Evolutionary conservation across 1,284 basidiomycete species (phyloP).

Genomic region (Apiotrichum gracile): DNA sequence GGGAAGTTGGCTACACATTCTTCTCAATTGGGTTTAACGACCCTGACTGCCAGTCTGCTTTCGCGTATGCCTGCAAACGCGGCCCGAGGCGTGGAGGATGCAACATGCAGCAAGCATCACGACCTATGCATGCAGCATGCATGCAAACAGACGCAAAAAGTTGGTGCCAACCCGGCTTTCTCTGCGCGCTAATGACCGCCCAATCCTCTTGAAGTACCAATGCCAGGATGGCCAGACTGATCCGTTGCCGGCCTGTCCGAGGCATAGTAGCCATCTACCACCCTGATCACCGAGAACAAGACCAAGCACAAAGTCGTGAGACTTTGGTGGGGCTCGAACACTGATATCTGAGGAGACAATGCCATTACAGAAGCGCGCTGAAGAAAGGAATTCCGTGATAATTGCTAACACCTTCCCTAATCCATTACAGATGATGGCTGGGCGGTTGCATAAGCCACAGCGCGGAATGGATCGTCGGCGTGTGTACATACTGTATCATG

Average conservation of each 20-base stretch:
- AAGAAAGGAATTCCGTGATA: conserved; percentile 38
- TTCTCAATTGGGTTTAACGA: no score
- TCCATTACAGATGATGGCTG: conserved; percentile 40
- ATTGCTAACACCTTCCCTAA: conserved; percentile 40
- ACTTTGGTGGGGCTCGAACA: conserved; percentile 43
- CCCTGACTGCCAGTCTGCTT: no score
- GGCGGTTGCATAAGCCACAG: no score
- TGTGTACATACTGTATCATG: no score
- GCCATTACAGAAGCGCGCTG: conserved; percentile 37
- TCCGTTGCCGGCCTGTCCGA: conserved; percentile 45
- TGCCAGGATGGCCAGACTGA: conserved; percentile 43
- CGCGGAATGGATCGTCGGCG: no score
- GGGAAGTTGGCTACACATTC: no score
- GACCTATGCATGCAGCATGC: no score
- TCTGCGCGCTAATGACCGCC: conserved; percentile 42
- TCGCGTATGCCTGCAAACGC: no score
- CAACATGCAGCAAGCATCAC: no score
- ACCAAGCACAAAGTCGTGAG: conserved; percentile 35
- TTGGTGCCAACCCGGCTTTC: conserved; percentile 42
- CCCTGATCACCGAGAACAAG: conserved; percentile 40
- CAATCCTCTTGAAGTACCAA: conserved; percentile 41
- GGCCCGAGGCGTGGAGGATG: no score
- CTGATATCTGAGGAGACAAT: conserved; percentile 42
- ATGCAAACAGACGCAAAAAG: conserved; percentile 25
- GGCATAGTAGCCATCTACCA: conserved; percentile 20